Evolutionary conservation across 1,284 basidiomycete genomes (phyloP).

Genomic region (Moesziomyces sp.): DNA sequence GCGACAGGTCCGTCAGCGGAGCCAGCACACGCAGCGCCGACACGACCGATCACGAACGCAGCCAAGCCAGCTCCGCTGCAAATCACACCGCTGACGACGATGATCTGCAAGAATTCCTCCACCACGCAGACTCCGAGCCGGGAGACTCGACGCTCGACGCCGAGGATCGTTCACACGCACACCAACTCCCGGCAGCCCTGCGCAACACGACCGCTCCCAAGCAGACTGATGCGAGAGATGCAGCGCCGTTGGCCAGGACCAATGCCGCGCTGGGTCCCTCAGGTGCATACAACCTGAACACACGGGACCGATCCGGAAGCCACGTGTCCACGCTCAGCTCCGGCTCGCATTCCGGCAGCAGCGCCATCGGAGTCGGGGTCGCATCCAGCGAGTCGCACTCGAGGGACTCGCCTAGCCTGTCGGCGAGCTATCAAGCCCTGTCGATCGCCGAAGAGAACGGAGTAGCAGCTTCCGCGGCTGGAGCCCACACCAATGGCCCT

Average conservation of each 20-base stretch:
- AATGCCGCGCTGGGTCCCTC: background rate
- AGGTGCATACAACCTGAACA: constrained; percentile 1
- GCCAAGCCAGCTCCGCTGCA: constrained; percentile 12
- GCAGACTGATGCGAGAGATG: constrained; percentile 15
- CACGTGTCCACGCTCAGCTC: constrained; percentile 37
- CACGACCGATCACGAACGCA: constrained; percentile 30
- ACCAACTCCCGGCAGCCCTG: constrained; percentile 29
- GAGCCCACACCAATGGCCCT: constrained; percentile 1
- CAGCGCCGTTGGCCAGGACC: background rate
- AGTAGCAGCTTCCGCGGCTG: constrained; percentile 1
- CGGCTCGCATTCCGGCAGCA: constrained; percentile 36
- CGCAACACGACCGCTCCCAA: constrained; percentile 32
- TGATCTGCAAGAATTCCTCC: constrained; percentile 47
- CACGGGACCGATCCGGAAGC: constrained; percentile 47
- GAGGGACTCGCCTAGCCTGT: constrained; percentile 33
- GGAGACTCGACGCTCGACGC: constrained; percentile 26
- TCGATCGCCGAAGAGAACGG: constrained; percentile 48
- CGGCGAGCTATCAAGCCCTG: constrained; percentile 25
- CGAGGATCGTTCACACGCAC: constrained; percentile 31
- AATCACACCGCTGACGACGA: constrained; percentile 25
- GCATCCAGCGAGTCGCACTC: constrained; percentile 8
- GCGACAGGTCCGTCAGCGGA: constrained; percentile 33
- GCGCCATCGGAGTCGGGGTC: constrained; percentile 14
- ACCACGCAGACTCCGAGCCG: constrained; percentile 11
- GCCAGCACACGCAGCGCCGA: constrained; percentile 26